phyloP scores from a whole-genome alignment of 2,329 filamentous ascomycete species.

The Botryotinia calthae region DNA sequence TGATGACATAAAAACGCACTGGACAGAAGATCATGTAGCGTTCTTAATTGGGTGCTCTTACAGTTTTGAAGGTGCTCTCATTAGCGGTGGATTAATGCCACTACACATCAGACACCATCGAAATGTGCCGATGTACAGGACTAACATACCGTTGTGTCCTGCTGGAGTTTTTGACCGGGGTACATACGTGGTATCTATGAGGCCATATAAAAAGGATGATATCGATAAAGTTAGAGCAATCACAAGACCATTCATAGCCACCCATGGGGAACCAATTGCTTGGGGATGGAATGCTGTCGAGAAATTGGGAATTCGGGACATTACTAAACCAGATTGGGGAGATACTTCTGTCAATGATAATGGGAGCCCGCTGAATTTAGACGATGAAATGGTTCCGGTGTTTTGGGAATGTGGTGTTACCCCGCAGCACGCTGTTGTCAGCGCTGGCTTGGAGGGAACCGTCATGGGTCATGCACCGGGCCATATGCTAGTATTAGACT shows the following conservation, averaged over 20 bases:
- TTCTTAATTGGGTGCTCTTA: slow-evolving; percentile 65
- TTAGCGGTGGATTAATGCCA: slow-evolving; percentile 49
- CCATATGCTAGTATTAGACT: slow-evolving; percentile 60
- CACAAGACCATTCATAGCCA: slow-evolving; percentile 53
- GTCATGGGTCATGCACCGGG: slow-evolving; percentile 62
- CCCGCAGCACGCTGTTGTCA: slow-evolving; percentile 62
- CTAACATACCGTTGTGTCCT: slow-evolving; percentile 53
- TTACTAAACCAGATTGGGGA: slow-evolving; percentile 56
- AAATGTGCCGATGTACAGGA: slow-evolving; percentile 62
- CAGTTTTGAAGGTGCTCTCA: slow-evolving; percentile 59
- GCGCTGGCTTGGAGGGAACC: slow-evolving; percentile 50
- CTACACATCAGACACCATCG: slow-evolving; percentile 47
- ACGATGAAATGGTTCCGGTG: slow-evolving; percentile 50
- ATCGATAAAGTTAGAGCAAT: slow-evolving; percentile 53
- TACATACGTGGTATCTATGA: slow-evolving; percentile 62
- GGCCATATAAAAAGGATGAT: slow-evolving; percentile 51
- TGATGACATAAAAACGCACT: slow-evolving; percentile 48
- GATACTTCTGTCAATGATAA: slow-evolving; percentile 44
- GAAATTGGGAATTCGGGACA: slow-evolving; percentile 53
- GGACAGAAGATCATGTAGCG: slow-evolving; percentile 57
- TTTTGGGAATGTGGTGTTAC: slow-evolving; percentile 67
- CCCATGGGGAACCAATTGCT: slow-evolving; percentile 63
- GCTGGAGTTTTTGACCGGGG: slow-evolving; percentile 56
- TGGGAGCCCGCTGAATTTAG: slow-evolving; percentile 30
- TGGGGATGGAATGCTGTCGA: slow-evolving; percentile 60